These are phyloP conservation scores for Pachysandra terminalis DNA, from an alignment of 164 flowering plant genomes.

Conservation along the genomic window DNA sequence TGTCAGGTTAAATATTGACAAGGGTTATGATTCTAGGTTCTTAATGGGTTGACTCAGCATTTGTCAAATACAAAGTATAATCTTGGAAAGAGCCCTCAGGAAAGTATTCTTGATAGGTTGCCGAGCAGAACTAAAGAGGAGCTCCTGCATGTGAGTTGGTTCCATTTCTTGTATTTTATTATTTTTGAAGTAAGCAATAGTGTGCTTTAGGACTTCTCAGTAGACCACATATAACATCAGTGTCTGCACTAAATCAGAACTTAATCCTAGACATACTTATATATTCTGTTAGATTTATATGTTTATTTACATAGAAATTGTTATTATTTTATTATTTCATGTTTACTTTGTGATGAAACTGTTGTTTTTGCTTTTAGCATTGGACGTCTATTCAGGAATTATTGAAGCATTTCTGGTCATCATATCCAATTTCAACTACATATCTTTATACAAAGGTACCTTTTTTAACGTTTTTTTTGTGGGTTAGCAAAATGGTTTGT, in stretches of 20 bases:
- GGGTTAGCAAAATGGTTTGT: too few relatives aligned
- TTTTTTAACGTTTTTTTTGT: background rate
- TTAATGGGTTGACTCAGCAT: conserved; percentile 69
- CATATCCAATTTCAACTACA: conserved; percentile 81
- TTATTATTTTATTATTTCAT: too few relatives aligned
- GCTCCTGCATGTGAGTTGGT: conserved; percentile 65
- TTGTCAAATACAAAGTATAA: conserved; percentile 68
- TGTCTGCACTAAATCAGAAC: background rate
- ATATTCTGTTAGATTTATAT: background rate
- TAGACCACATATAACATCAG: background rate
- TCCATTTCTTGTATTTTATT: background rate
- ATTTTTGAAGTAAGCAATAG: background rate
- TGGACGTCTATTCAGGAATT: conserved; percentile 89
- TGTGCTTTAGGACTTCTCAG: background rate
- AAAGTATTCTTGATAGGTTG: conserved; percentile 69
- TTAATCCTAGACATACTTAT: background rate
- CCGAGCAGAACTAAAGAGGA: conserved; percentile 70
- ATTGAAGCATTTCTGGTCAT: conserved; percentile 94
- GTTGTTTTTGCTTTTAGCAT: conserved; percentile 48
- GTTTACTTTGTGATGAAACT: background rate
- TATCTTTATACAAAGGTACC: conserved; percentile 69
- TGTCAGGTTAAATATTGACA: background rate
- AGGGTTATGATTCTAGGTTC: conserved; percentile 44
- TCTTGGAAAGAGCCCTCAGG: conserved; percentile 73
- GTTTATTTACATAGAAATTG: background rate